These are phyloP conservation scores for Cyphellophora europaea DNA, from an alignment of 2,329 filamentous ascomycete species.

Conservation along the genomic window DNA sequence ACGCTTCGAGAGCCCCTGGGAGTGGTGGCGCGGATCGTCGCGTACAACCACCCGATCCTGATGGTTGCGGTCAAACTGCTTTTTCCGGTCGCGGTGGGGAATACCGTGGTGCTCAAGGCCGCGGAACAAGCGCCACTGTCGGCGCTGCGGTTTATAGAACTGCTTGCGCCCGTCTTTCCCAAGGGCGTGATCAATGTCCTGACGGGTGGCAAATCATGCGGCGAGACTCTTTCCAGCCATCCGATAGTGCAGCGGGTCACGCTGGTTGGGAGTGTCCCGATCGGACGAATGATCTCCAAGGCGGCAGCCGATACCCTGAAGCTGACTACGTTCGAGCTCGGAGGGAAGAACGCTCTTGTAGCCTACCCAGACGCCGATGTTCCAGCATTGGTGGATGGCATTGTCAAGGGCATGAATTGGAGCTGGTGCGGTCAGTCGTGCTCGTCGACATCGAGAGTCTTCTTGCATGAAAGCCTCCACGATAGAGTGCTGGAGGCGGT, in stretches of 20 bases:
- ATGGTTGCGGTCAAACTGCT: constrained; percentile 66
- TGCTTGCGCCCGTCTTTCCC: constrained; percentile 50
- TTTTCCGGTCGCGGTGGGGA: constrained; percentile 45
- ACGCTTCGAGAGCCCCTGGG: constrained; percentile 68
- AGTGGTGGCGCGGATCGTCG: constrained; percentile 67
- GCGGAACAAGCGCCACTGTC: constrained; percentile 50
- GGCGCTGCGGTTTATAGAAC: constrained; percentile 50
- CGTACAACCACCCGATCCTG: constrained; percentile 67
- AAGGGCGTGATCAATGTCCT: constrained; percentile 54
- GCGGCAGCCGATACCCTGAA: constrained; percentile 56
- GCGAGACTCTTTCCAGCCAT: constrained; percentile 59
- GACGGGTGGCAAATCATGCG: constrained; percentile 62
- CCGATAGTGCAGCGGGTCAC: constrained; percentile 65
- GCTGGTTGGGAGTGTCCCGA: constrained; percentile 67
- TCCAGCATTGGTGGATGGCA: constrained; percentile 42
- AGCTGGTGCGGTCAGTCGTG: constrained; percentile 50
- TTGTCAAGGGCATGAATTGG: constrained; percentile 45
- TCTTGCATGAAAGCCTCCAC: constrained; percentile 47
- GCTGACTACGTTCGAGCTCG: constrained; percentile 53
- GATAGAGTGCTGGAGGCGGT: constrained; percentile 28
- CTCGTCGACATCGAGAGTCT: constrained; percentile 48
- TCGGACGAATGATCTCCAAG: constrained; percentile 68
- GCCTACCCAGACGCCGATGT: constrained; percentile 51
- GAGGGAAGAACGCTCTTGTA: constrained; percentile 49
- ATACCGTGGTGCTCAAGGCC: constrained; percentile 48